A percentile compares a stretch with the other conserved stretches of the same genome.
Conservation (phyloP, 495 filamentous ascomycete genomes). For the Trichoderma parareesei region DNA sequence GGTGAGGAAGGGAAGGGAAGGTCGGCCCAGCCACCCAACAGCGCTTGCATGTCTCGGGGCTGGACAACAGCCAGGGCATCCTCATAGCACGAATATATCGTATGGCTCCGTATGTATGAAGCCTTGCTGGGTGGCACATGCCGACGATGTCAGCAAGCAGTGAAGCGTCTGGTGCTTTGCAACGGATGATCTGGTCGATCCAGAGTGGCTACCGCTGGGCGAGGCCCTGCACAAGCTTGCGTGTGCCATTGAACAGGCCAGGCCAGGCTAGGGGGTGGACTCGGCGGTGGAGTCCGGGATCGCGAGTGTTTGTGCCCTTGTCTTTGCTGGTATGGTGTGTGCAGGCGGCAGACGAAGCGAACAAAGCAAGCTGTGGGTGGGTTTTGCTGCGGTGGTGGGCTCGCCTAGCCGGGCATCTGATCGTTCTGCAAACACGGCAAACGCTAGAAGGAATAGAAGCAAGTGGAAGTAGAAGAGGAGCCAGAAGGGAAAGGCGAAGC, state of each 20-base stretch:
- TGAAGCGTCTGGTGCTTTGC: not conserved
- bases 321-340: not conserved
- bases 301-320: not conserved
- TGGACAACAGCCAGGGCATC: too few relatives aligned
- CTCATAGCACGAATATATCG: not conserved
- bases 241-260: not conserved
- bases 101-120: not conserved
- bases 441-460: slow-evolving; percentile 4
- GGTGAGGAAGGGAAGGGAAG: too few relatives aligned
- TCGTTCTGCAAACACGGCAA: not conserved
- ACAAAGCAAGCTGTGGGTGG: not conserved
- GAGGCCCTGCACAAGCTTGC: slow-evolving; percentile 3
- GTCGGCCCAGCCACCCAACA: not conserved
- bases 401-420: not conserved
- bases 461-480: not conserved
- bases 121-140: not conserved
- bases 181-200: not conserved
- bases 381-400: not conserved
- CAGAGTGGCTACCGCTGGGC: not conserved
- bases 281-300: slow-evolving; percentile 5
- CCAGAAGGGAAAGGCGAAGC: not conserved
- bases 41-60: not conserved
- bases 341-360: not conserved
- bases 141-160: not conserved
- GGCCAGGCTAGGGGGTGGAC: not conserved